phyloP scores from a whole-genome alignment of 2,329 filamentous ascomycete genomes.

The Exophiala sp. region DNA sequence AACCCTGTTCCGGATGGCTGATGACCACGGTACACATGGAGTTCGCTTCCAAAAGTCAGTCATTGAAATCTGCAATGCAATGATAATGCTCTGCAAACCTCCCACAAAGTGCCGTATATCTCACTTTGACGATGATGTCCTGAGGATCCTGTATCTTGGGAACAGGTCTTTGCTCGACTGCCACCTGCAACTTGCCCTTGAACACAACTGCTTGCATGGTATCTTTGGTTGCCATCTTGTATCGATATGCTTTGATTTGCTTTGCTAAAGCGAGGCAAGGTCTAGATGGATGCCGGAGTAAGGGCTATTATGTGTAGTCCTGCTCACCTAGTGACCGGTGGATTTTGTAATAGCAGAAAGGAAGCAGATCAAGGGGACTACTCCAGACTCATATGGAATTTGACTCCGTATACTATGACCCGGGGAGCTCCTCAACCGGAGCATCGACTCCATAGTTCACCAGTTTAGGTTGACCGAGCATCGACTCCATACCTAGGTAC shows the following conservation, averaged over 20 bases:
- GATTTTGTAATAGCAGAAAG: too few species aligned
- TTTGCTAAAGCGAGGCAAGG: too few species aligned
- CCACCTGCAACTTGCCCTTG: conserved; percentile 71
- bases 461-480: too few species aligned
- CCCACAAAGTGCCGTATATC: conserved; percentile 80
- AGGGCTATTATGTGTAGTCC: too few species aligned
- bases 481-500: too few species aligned
- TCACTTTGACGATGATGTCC: conserved; percentile 80
- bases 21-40: conserved; percentile 82
- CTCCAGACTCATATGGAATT: too few species aligned
- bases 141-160: conserved; percentile 67
- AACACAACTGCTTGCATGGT: conserved; percentile 90
- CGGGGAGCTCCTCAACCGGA: too few species aligned
- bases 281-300: too few species aligned
- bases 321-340: too few species aligned
- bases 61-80: not conserved
- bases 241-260: not conserved
- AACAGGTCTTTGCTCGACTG: conserved; percentile 73
- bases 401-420: too few species aligned
- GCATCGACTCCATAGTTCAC: too few species aligned
- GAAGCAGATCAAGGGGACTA: too few species aligned
- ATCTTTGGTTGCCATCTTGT: conserved; percentile 33
- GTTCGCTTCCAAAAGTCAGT: conserved; percentile 55
- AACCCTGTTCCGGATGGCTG: conserved; percentile 64
- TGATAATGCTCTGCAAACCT: conserved; percentile 55